Evolutionary conservation across 345 rosid genomes (phyloP), one percentile per base, ranked within the genome.

Genomic region (Cardiospermum halicacabum): DNA sequence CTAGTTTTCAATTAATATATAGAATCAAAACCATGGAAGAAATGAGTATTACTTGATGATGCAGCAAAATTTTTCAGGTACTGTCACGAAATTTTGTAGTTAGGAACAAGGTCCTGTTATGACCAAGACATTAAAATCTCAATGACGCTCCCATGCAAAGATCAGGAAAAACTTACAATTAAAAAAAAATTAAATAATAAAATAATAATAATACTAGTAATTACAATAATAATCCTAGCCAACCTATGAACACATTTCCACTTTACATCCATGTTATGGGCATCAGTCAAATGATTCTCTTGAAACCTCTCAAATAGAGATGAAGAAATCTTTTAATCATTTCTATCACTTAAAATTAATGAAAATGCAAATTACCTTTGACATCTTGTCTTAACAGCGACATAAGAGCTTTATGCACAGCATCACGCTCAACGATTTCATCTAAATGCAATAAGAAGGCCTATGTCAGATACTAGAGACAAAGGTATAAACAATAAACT

Each of bases 371-470:
- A 56, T 67, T 77, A 95, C 99, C 99, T 89, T 95, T 91, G 30
- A 86, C 90, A 76, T 95, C 98, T 82, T 91, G 99, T 79, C 98
- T 82, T 82, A 91, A 58, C 73, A 95, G 64, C 36, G 99, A 87
- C 97, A 95, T 85, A 42, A 95, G 84, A 55, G 99, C 98, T 77
- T 91, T 91, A 70, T 86, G 96, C 70, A 89, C 99, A 58, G 96
- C 97, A 85, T 95, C 99, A 60, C 96, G 88, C 81, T 91, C 98
- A 64, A 95, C 96, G 74, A 79, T 18, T 74, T 89, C 99, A 78
- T 95, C 99, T 91, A 56, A 65, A 24, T 15, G 26, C 49, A 71
- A 62, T 55, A 80, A 56, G 10, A 57, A 64, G 60, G 42, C 26
- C 63, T 65, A 0, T 37, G 18, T 64, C 59, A 69, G 19, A 66